Percentiles rank a stretch among this genome's conserved stretches.
Conservation (phyloP, 768 basidiomycete genomes). For the Tricholomella constricta region DNA sequence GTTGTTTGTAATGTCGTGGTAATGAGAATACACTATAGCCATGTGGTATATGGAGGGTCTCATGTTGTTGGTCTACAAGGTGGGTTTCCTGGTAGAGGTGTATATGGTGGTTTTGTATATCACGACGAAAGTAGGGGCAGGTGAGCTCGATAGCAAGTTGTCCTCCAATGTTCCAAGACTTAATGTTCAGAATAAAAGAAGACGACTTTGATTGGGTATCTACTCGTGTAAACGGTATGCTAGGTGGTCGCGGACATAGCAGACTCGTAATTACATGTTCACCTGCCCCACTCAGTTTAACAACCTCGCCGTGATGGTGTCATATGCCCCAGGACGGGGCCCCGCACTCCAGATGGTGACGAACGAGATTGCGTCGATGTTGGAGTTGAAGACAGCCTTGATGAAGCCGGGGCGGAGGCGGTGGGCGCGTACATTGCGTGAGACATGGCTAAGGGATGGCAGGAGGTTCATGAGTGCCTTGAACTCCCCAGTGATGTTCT, state of each 20-base stretch:
- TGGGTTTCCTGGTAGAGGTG: slow-evolving; percentile 2
- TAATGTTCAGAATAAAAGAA: background rate
- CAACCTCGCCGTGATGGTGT: background rate
- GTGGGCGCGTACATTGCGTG: background rate
- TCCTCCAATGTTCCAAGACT: slow-evolving; percentile 1
- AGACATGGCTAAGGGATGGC: background rate
- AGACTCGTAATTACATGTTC: background rate
- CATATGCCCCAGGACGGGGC: background rate
- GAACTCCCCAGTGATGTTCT: background rate
- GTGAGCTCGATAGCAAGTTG: background rate
- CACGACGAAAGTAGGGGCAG: background rate
- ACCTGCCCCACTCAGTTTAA: background rate
- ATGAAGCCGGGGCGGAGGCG: background rate
- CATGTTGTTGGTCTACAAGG: background rate
- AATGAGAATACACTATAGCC: background rate
- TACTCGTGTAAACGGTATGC: background rate
- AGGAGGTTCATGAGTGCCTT: background rate
- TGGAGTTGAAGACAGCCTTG: background rate
- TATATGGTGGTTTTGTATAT: background rate
- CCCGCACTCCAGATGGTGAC: background rate
- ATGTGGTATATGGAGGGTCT: background rate
- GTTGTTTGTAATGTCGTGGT: background rate
- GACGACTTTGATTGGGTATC: background rate
- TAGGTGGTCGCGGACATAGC: background rate
- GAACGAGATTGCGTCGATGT: background rate